Evolutionary conservation across 495 filamentous ascomycete species (phyloP).

Genomic region (Aspergillus diversus): DNA sequence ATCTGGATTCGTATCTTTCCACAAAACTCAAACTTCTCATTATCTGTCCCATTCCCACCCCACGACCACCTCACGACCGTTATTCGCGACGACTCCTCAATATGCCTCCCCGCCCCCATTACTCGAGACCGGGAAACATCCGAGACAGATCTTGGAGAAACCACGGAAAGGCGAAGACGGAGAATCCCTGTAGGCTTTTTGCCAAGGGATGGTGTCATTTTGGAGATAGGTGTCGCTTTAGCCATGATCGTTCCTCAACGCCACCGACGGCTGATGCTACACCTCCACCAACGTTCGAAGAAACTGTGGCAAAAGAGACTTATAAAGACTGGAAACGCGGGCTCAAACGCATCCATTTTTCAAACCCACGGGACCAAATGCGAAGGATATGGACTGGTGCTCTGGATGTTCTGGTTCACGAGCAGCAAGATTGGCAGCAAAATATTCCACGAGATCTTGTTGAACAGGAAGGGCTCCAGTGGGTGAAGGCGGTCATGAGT

Average conservation of each 20-base stretch:
- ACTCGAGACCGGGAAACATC: not conserved
- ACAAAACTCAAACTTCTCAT: too few relatives aligned
- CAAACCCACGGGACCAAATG: not conserved
- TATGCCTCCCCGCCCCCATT: too few relatives aligned
- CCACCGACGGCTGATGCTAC: not conserved
- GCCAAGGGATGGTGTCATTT: not conserved
- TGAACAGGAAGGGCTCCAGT: constrained; percentile 4
- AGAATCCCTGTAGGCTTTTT: not conserved
- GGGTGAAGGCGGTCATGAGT: not conserved
- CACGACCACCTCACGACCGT: too few relatives aligned
- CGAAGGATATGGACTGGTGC: not conserved
- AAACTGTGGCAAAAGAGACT: not conserved
- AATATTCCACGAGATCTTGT: constrained; percentile 6
- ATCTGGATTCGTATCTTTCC: too few relatives aligned
- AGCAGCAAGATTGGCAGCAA: not conserved
- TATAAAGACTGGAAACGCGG: not conserved
- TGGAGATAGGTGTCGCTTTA: not conserved
- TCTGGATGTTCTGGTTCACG: not conserved
- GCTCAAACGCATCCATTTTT: not conserved
- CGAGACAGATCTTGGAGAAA: not conserved
- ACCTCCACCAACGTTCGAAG: not conserved
- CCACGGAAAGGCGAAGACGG: not conserved
- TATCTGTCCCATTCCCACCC: too few relatives aligned
- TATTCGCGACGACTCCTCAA: too few relatives aligned
- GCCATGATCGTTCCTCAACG: not conserved